Evolutionary conservation across 2,329 filamentous ascomycete species (phyloP).

Genomic region (Graphiopsis chlorocephala): DNA sequence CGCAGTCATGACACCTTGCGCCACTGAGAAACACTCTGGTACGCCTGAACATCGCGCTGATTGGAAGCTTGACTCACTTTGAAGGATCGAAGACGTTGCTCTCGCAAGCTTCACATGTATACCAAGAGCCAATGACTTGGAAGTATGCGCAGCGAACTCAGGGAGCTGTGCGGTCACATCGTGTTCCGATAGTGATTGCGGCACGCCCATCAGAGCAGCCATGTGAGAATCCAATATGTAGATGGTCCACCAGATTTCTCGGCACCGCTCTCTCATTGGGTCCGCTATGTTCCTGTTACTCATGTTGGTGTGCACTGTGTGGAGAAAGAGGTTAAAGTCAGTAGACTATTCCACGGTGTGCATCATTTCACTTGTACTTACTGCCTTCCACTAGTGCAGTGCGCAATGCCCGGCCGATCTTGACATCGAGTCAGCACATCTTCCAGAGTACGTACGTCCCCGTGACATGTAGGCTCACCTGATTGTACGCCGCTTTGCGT

Average conservation of each 20-base stretch:
- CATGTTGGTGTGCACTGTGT: conserved; percentile 52
- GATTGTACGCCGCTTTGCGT: conserved; percentile 46
- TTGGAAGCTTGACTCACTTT: conserved; percentile 37
- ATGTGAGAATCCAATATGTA: conserved; percentile 55
- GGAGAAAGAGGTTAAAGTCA: neutral
- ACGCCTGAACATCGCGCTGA: neutral
- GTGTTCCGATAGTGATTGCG: conserved; percentile 50
- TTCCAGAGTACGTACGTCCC: neutral
- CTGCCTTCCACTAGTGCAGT: conserved; percentile 49
- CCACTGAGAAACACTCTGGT: neutral
- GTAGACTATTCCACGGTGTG: neutral
- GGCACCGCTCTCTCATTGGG: conserved; percentile 44
- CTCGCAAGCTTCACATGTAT: conserved; percentile 49
- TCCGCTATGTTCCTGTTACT: conserved; percentile 42
- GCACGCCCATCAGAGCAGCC: conserved; percentile 54
- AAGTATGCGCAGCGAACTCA: conserved; percentile 39
- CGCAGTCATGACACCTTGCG: neutral
- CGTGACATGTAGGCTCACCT: conserved; percentile 34
- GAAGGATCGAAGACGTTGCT: conserved; percentile 45
- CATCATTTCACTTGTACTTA: neutral
- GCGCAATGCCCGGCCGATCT: conserved; percentile 54
- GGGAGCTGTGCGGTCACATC: conserved; percentile 51
- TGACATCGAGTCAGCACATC: neutral
- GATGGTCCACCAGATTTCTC: conserved; percentile 55
- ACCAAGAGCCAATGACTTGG: conserved; percentile 40